Evolutionary conservation across 495 filamentous ascomycete species (phyloP), one percentile per base, ranked within the genome.

Genomic region (Halenospora varia): DNA sequence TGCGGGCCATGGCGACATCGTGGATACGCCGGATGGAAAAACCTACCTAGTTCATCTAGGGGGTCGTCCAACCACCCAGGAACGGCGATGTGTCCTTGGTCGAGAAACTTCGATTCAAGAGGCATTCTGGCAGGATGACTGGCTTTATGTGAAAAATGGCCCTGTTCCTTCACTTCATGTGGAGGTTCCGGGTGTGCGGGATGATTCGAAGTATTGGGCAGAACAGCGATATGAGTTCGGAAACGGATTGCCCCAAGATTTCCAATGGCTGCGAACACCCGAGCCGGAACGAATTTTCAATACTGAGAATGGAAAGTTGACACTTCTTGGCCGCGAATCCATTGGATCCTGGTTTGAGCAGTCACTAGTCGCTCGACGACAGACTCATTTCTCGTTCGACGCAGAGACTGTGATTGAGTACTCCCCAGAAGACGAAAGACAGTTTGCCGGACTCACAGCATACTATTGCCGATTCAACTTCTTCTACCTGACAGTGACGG

Each of bases 381-480:
- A 81, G 60, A 72, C 68, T 51, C 80, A 82, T 62, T 82, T 82
- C 61, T 78, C 75, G 6, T 80, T 75, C 53, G 80, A 82, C 55
- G 79, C 79, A 41, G 79, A 82, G 68, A 82, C 78, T 0, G 70
- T 76, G 8, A 59, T 81, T 0, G 72, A 79, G 56, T 82, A 78
- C 63, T 64, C 69, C 1, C 79, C 79, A 0, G 62, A 60, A 0
- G 79, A 82, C 56, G 78, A 81, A 69, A 69, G 79, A 22, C 76
- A 82, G 59, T 82, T 80, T 57, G 79, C 78, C 2, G 79, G 79
- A 0, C 66, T 82, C 19, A 77, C 77, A n/a, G 76, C 75, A 22
- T 82, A 81, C 61, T 82, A 82, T 66, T 79, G 77, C 60, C 77
- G 79, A 3, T 81, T 69, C 68, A 82, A 82, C 63, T 81, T 82